Evolutionary conservation across 1,284 basidiomycete species (phyloP).

Genomic region (Pascua sp.): DNA sequence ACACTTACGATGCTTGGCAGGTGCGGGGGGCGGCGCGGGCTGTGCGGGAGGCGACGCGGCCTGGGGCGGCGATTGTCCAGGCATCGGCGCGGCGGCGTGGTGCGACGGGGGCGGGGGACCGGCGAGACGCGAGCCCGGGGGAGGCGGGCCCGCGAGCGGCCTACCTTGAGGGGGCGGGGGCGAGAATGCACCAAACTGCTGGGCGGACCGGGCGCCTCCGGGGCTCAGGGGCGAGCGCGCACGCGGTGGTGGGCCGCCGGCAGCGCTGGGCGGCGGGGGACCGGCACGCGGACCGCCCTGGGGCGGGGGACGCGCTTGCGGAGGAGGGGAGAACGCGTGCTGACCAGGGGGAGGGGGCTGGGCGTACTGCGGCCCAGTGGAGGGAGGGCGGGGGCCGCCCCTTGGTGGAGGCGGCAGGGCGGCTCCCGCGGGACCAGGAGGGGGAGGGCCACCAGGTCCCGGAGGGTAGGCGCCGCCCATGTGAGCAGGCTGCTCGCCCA

Average conservation of each 20-base stretch:
- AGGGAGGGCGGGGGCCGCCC: slow-evolving; percentile 47
- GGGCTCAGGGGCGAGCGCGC: slow-evolving; percentile 47
- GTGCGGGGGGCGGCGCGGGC: slow-evolving; percentile 31
- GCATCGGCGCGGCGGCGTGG: slow-evolving; percentile 25
- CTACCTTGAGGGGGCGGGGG: slow-evolving; percentile 13
- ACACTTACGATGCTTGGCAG: slow-evolving; percentile 66
- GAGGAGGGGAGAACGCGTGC: neutral
- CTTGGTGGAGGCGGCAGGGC: slow-evolving; percentile 46
- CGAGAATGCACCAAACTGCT: slow-evolving; percentile 12
- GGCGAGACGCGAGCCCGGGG: slow-evolving; percentile 20
- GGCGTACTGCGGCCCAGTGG: slow-evolving; percentile 13
- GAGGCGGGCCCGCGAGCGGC: slow-evolving; percentile 27
- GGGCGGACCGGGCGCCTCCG: slow-evolving; percentile 16
- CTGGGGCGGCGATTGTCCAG: neutral
- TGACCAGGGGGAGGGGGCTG: neutral
- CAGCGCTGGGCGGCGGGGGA: slow-evolving; percentile 52
- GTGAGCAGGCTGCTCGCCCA: slow-evolving; percentile 46
- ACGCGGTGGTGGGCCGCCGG: slow-evolving; percentile 53
- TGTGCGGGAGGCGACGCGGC: slow-evolving; percentile 25
- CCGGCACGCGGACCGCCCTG: slow-evolving; percentile 28
- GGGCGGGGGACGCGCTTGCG: slow-evolving; percentile 8
- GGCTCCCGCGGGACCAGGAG: slow-evolving; percentile 32
- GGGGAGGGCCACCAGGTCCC: slow-evolving; percentile 26
- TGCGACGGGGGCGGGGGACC: slow-evolving; percentile 29
- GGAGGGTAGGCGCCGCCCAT: slow-evolving; percentile 30